Base-by-base conservation (phyloP, 177 flowering plant genomes). In the Tripterygium wilfordii region DNA sequence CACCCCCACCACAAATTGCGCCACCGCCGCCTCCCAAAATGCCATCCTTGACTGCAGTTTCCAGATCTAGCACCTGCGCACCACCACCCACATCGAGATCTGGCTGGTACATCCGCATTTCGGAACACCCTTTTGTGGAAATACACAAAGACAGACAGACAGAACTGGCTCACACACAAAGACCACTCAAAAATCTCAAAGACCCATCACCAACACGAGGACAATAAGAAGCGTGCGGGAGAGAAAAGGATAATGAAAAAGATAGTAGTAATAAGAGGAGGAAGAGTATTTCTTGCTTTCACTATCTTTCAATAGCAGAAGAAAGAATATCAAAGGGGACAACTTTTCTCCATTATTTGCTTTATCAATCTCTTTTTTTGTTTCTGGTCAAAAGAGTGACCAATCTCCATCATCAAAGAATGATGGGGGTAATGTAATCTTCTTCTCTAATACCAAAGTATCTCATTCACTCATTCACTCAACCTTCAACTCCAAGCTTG, bases 21-120 rank as follows among this genome's bases (percentile, higher is more conserved):
- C 48, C 70, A 1, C 38, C 67, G 4, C 40, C 75, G 29, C 78
- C 73, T n/a, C 78, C 88, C 61, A 77, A 61, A 43, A 84, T 55
- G 45, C 92, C 88, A 58, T 76, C 83, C 72, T 78, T 88, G 17
- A 78, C 82, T 2, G 85, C 82, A 8, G 80, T 79, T 36, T 82
- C 86, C 28, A 84, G 83, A 82, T 84, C 96, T 56, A 88, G 48
- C 16, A 79, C 67, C 35, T 69, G 80, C 65, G 81, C 90, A 50
- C 72, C 85, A 31, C 66, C 70, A 32, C 68, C 68, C n/a, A 63
- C 67, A 32, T 70, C 88, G 54, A 69, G 61, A 23, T 77, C 47
- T 16, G 72, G 67, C 69, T 78, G 73, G 56, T 58, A 83, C 82
- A 85, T 72, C 16, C 84, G 85, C 90, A 85, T 85, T 54, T 65